A percentile compares a stretch with the other conserved stretches of the same genome.
phyloP scores from a whole-genome alignment of 1,284 basidiomycete genomes.

The Rhodotorula sp. region DNA sequence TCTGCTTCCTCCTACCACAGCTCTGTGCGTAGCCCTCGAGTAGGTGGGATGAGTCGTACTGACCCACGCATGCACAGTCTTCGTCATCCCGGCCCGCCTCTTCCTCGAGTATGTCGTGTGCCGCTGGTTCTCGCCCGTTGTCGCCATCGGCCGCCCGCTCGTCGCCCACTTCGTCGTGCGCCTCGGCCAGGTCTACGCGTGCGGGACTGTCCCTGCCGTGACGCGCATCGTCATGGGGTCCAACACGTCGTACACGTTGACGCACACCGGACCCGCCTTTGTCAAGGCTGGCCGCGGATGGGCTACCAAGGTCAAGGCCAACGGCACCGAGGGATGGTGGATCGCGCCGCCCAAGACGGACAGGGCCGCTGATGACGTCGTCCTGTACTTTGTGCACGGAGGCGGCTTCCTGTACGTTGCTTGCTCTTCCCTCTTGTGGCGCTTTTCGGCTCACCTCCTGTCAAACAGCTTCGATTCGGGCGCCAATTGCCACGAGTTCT shows the following conservation, averaged over 20 bases:
- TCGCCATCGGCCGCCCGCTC: constrained; percentile 22
- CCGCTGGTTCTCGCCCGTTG: constrained; percentile 9
- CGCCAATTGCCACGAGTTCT: constrained; percentile 9
- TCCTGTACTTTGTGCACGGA: constrained; percentile 33
- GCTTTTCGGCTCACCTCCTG: background rate
- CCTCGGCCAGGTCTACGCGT: constrained; percentile 17
- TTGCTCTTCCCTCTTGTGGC: too few relatives aligned
- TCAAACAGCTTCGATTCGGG: constrained; percentile 19
- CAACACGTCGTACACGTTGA: constrained; percentile 9
- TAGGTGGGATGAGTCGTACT: background rate
- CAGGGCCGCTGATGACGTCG: constrained; percentile 21
- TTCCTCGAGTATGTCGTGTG: constrained; percentile 14
- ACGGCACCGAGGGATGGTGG: constrained; percentile 26
- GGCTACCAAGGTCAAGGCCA: constrained; percentile 16
- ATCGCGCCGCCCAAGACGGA: constrained; percentile 15
- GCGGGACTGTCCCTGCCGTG: background rate
- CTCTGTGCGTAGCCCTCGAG: background rate
- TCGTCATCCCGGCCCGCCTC: constrained; percentile 10
- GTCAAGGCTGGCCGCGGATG: constrained; percentile 9
- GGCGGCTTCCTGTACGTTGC: constrained; percentile 24
- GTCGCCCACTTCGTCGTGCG: constrained; percentile 15
- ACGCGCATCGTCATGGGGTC: constrained; percentile 27
- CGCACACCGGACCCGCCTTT: background rate
- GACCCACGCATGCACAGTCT: background rate
- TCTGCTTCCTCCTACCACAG: background rate